A percentile compares a stretch with the other conserved stretches of the same genome.
These are phyloP conservation scores for Trichosporon inkin DNA, from an alignment of 1,284 basidiomycete genomes.

Conservation along the genomic window DNA sequence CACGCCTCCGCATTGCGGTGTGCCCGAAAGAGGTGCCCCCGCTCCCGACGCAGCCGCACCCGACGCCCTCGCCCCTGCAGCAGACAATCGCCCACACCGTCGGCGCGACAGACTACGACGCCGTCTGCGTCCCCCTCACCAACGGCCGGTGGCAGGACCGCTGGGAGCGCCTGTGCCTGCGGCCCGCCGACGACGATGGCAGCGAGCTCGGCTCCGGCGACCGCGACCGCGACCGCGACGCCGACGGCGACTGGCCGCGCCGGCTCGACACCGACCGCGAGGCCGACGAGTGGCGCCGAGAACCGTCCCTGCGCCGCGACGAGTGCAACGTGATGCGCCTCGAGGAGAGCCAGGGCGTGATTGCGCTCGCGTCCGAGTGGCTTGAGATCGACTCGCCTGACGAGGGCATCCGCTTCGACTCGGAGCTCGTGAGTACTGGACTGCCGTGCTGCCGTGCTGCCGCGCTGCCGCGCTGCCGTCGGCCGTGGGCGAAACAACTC, in stretches of 20 bases:
- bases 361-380: slow-evolving; percentile 84
- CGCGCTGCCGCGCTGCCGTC: too few relatives aligned
- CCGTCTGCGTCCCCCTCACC: slow-evolving; percentile 76
- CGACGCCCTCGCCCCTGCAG: slow-evolving; percentile 41
- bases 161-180: slow-evolving; percentile 84
- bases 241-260: too few relatives aligned
- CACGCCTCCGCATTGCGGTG: slow-evolving; percentile 36
- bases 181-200: slow-evolving; percentile 54
- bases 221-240: too few relatives aligned
- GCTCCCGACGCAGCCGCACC: slow-evolving; percentile 35
- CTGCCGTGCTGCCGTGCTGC: too few relatives aligned
- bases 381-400: slow-evolving; percentile 88
- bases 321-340: slow-evolving; percentile 85
- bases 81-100: slow-evolving; percentile 36
- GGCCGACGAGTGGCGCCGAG: slow-evolving; percentile 83
- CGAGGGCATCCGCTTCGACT: slow-evolving; percentile 92
- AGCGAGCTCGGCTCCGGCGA: too few relatives aligned
- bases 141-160: slow-evolving; percentile 79
- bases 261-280: slow-evolving; percentile 57
- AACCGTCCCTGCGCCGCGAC: slow-evolving; percentile 70
- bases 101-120: slow-evolving; percentile 53
- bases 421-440: slow-evolving; percentile 79
- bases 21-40: slow-evolving; percentile 31
- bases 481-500: not conserved
- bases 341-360: slow-evolving; percentile 79